Base-by-base conservation (phyloP, 495 filamentous ascomycete species). In the Penicillium pancosmium region DNA sequence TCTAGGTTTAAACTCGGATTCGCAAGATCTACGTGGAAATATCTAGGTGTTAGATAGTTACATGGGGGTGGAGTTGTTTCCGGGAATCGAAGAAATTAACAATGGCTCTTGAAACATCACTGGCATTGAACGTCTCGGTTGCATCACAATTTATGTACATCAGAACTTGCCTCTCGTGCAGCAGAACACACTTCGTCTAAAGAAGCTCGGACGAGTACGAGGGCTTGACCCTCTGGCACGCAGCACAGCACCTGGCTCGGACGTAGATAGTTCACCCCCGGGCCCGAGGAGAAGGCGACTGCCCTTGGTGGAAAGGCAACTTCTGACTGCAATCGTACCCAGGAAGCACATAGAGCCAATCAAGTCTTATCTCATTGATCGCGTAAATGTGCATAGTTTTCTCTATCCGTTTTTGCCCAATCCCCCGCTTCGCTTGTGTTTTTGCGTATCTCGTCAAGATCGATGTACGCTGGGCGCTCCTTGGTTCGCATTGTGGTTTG, bases 131-230 rank as follows among this genome's bases (percentile, higher is more conserved):
- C 64, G 48, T 62, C 54, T 64, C 55, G 52, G 58, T 63, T 63
- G 57, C 67, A 70, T 71, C 65, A 64, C 69, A 74, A 68, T 65
- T 68, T 74, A 78, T 76, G 68, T 78, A 76, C 72, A 78, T 73
- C 70, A 72, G 70, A 72, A 70, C 55, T 67, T 68, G 65, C 59
- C 65, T 52, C 63, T 50, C 54, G 44, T 55, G 60, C 15, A 13
- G 36, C 48, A 41, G 35, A 53, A 40, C 60, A 27, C 56, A 48
- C 47, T 21, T 52, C 50, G 36, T 31, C 38, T 25, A 51, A 52
- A 56, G 60, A 60, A 36, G 53, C 15, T 21, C 54, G 55, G 52
- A 27, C 34, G 35, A 65, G 52, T 44, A 61, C 38, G 55, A 66
- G 56, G 50, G 51, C 64, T 59, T 63, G 44, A 54, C 54, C 63